Percentiles rank a stretch among this genome's conserved stretches.
phyloP scores from a whole-genome alignment of 257 asterid species.

The Primulina tabacum region DNA sequence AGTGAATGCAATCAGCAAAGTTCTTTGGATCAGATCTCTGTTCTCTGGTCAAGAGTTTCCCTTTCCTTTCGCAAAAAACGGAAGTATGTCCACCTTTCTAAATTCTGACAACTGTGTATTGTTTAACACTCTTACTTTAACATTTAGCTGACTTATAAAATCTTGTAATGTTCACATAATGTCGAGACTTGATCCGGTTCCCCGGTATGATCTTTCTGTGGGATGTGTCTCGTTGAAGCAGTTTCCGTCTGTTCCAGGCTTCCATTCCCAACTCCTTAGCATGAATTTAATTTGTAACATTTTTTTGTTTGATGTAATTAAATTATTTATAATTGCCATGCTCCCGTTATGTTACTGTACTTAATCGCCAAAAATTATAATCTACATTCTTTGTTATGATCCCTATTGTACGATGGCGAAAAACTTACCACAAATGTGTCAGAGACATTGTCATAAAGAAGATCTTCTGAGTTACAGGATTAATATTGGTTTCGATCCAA shows the following conservation, averaged over 20 bases:
- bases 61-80: conserved; percentile 69
- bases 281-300: background rate
- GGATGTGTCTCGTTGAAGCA: conserved; percentile 76
- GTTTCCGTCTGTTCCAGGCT: conserved; percentile 68
- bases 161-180: conserved; percentile 61
- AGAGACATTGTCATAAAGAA: conserved; percentile 82
- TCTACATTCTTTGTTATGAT: background rate
- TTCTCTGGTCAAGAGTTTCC: conserved; percentile 73
- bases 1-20: conserved; percentile 90
- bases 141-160: conserved; percentile 37
- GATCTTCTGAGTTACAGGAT: conserved; percentile 52
- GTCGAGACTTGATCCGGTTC: conserved; percentile 74
- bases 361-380: background rate
- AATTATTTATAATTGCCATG: background rate
- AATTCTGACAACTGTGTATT: conserved; percentile 79
- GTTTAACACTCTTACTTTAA: conserved; percentile 52
- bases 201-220: conserved; percentile 63
- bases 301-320: background rate
- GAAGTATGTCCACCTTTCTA: conserved; percentile 82
- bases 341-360: background rate
- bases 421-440: conserved; percentile 74
- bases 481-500: conserved; percentile 61
- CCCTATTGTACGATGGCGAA: background rate
- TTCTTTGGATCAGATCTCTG: conserved; percentile 64
- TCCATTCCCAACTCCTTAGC: conserved; percentile 94